Evolutionary conservation across 2,329 filamentous ascomycete genomes (phyloP).

Genomic region (Alternaria incomplexa): DNA sequence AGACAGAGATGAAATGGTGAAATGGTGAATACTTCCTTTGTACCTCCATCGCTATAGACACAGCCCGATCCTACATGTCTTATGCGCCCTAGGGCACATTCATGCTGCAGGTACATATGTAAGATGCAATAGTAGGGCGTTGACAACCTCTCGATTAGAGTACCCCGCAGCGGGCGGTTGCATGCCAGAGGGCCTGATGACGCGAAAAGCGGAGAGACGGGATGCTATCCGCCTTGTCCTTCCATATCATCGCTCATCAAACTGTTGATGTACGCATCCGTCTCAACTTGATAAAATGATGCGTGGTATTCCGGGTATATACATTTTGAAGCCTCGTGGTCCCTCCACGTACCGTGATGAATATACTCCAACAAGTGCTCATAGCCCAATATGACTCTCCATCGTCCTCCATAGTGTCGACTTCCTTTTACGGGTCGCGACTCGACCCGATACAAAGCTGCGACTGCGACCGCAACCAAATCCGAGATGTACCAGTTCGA

Average conservation of each 20-base stretch:
- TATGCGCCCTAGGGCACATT: background rate
- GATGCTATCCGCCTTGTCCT: background rate
- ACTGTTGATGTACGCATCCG: background rate
- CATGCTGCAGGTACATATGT: slow-evolving; percentile 3
- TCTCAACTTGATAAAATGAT: background rate
- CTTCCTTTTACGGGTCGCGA: background rate
- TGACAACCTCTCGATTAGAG: background rate
- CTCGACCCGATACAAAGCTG: background rate
- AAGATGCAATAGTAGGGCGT: background rate
- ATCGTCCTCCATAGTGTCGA: background rate
- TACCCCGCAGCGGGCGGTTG: slow-evolving; percentile 2
- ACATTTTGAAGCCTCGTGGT: background rate
- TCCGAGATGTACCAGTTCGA: background rate
- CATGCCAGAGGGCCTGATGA: background rate
- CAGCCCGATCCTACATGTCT: background rate
- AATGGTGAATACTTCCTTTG: background rate
- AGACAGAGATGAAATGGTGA: background rate
- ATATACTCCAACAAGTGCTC: background rate
- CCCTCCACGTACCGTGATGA: background rate
- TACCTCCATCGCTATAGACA: background rate
- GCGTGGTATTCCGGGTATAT: background rate
- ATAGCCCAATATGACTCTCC: background rate
- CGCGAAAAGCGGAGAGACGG: slow-evolving; percentile 1
- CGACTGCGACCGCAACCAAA: background rate
- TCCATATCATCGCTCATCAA: background rate